A percentile compares a stretch with the other conserved stretches of the same genome.
Conservation (phyloP, 441 rosid species). For the Arabidopsis lyrata region DNA sequence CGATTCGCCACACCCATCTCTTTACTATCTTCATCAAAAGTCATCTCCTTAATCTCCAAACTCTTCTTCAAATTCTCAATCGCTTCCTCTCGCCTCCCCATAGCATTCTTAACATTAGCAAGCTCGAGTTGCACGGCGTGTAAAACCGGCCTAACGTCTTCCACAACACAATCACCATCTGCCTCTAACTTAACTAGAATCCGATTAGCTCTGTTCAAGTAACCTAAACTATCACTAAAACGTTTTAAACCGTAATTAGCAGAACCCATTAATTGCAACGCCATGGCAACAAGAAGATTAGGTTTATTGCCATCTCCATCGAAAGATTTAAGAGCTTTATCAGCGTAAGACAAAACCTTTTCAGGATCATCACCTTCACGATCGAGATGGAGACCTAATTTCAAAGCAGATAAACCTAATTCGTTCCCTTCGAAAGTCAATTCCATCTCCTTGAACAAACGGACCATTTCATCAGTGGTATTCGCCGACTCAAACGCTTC, state of each 20-base stretch:
- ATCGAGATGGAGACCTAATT: conserved; percentile 86
- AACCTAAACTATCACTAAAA: conserved; percentile 85
- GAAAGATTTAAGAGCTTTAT: conserved; percentile 70
- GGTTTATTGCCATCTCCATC: conserved; percentile 58
- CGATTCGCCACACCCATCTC: conserved; percentile 84
- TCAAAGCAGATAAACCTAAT: conserved; percentile 77
- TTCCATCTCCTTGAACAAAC: conserved; percentile 78
- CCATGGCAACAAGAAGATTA: conserved; percentile 69
- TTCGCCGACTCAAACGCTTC: conserved; percentile 85
- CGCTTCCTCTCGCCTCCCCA: conserved; percentile 97
- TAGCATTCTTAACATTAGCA: conserved; percentile 83
- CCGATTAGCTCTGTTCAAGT: conserved; percentile 83
- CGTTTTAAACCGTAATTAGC: conserved; percentile 65
- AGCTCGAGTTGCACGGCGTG: conserved; percentile 88
- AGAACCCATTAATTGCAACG: conserved; percentile 83
- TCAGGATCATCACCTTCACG: conserved; percentile 85
- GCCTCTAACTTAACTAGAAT: conserved; percentile 62
- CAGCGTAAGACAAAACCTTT: conserved; percentile 65
- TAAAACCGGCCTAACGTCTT: conserved; percentile 71
- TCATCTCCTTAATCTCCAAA: conserved; percentile 78
- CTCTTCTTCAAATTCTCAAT: conserved; percentile 73
- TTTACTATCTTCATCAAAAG: conserved; percentile 70
- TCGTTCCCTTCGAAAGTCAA: conserved; percentile 71
- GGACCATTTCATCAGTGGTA: conserved; percentile 77
- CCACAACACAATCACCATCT: conserved; percentile 52